These are phyloP conservation scores for Dalbergia cochinchinensis DNA, from an alignment of 306 rosid species.

Conservation along the genomic window DNA sequence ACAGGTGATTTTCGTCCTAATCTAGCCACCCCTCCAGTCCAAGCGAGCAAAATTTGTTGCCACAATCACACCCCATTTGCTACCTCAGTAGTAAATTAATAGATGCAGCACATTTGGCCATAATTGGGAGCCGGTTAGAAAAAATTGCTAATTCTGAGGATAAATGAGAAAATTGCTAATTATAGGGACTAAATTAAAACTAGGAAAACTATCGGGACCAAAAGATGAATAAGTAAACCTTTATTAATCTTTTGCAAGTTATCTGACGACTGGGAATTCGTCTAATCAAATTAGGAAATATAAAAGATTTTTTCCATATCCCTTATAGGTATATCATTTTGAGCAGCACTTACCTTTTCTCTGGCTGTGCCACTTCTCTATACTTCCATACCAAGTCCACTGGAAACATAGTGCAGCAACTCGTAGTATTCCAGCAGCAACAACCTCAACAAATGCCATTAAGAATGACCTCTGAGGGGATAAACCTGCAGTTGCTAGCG, in stretches of 20 bases:
- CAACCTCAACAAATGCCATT: slow-evolving; percentile 87
- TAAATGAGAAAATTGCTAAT: slow-evolving; percentile 3
- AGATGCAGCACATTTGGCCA: background rate
- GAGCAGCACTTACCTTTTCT: slow-evolving; percentile 56
- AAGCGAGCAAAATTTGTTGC: background rate
- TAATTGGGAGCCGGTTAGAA: slow-evolving; percentile 1
- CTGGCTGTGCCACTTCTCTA: slow-evolving; percentile 74
- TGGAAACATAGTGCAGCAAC: slow-evolving; percentile 73
- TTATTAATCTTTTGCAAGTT: slow-evolving; percentile 6
- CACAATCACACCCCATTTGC: slow-evolving; percentile 12
- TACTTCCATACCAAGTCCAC: slow-evolving; percentile 81
- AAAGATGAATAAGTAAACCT: slow-evolving; percentile 5
- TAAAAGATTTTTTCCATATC: slow-evolving; percentile 17
- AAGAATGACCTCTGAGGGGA: slow-evolving; percentile 86
- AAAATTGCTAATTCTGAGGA: background rate
- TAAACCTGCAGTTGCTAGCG: slow-evolving; percentile 83
- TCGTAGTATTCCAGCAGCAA: slow-evolving; percentile 64
- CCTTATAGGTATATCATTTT: slow-evolving; percentile 24
- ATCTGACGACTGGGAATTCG: background rate
- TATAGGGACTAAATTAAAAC: background rate
- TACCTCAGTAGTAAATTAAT: background rate
- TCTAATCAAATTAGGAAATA: background rate
- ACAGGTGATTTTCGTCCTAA: too few species aligned
- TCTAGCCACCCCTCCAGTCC: background rate
- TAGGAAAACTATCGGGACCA: slow-evolving; percentile 11